Evolutionary conservation across 2,329 filamentous ascomycete species (phyloP).

Genomic region (Geosmithia flava): DNA sequence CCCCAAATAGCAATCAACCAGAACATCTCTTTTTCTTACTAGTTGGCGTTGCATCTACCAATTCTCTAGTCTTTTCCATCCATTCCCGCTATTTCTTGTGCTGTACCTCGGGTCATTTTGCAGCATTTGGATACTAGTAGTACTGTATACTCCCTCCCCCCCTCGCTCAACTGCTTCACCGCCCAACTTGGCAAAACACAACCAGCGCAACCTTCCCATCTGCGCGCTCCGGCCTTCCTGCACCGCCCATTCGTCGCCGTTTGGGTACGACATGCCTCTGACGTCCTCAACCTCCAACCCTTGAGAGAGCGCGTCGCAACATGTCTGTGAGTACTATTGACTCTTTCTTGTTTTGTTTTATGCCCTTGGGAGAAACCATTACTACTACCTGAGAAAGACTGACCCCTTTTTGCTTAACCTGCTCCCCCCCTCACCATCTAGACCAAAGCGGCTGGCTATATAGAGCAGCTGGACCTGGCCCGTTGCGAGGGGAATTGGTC

Average conservation of each 20-base stretch:
- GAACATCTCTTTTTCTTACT: too few species aligned
- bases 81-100: too few species aligned
- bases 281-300: not conserved
- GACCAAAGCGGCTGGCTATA: conserved; percentile 72
- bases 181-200: not conserved
- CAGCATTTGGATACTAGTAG: too few species aligned
- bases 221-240: not conserved
- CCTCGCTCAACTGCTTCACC: not conserved
- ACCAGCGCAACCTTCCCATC: not conserved
- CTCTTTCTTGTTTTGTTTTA: too few species aligned
- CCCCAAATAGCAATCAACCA: too few species aligned
- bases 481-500: conserved; percentile 83
- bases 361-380: too few species aligned
- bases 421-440: conserved; percentile 14
- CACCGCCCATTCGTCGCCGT: not conserved
- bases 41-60: too few species aligned
- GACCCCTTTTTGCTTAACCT: not conserved
- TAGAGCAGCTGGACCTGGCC: conserved; percentile 70
- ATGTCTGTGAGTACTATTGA: not conserved
- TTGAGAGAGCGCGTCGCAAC: not conserved
- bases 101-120: too few species aligned
- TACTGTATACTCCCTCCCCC: too few species aligned
- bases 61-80: too few species aligned
- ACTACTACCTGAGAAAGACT: not conserved
- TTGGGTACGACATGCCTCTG: not conserved